Percentiles rank a stretch among this genome's conserved stretches.
Conservation (phyloP, 257 asterid species). For the Handroanthus guayacan region DNA sequence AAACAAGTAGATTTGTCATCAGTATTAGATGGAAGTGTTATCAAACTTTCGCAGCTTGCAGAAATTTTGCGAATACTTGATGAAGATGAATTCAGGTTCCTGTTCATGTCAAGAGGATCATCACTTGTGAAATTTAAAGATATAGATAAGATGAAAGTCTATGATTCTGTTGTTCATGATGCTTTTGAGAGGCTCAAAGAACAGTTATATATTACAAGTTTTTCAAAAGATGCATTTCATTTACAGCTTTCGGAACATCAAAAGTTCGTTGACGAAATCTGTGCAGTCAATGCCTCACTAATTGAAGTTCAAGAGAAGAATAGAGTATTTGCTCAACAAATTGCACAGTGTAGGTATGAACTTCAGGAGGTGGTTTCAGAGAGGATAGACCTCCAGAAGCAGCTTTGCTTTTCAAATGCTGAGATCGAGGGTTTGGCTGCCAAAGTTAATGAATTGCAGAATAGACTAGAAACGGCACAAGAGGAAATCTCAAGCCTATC, state of each 20-base stretch:
- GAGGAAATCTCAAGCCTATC: conserved; percentile 67
- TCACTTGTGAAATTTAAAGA: conserved; percentile 39
- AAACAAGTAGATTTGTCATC: conserved; percentile 65
- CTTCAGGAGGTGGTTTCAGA: conserved; percentile 55
- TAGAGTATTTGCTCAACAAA: conserved; percentile 59
- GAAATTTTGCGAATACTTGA: conserved; percentile 67
- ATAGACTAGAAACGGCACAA: conserved; percentile 61
- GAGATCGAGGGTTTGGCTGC: conserved; percentile 63
- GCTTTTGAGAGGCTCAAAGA: conserved; percentile 75
- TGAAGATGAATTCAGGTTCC: conserved; percentile 65
- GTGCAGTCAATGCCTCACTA: conserved; percentile 53
- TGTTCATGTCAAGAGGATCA: conserved; percentile 60
- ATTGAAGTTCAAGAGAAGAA: conserved; percentile 61
- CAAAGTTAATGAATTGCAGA: conserved; percentile 67
- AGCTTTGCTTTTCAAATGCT: conserved; percentile 62
- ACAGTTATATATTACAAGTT: conserved; percentile 71
- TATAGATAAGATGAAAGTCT: conserved; percentile 34
- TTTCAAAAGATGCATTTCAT: conserved; percentile 66
- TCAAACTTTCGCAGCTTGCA: conserved; percentile 80
- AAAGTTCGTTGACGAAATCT: conserved; percentile 56
- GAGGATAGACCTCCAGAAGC: conserved; percentile 63
- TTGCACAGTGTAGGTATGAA: conserved; percentile 60
- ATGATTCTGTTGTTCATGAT: conserved; percentile 43
- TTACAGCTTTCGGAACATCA: conserved; percentile 71
- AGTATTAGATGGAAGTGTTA: conserved; percentile 57